Percentiles rank a stretch among this genome's conserved stretches.
Conservation (phyloP, 1,139 yeast species). For the Scheffersomyces titani region DNA sequence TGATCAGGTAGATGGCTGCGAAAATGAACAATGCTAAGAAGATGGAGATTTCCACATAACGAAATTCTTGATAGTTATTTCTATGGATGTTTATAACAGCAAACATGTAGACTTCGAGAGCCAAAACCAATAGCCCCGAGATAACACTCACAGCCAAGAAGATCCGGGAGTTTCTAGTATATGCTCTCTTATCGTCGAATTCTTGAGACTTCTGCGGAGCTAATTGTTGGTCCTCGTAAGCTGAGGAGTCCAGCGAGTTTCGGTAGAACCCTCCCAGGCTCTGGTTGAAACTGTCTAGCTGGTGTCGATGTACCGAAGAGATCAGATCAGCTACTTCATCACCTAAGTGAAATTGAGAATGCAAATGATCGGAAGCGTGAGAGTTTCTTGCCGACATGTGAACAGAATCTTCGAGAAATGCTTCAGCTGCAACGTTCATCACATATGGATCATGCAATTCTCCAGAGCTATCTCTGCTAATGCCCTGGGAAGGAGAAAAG, state of each 20-base stretch:
- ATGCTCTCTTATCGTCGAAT: conserved; percentile 5
- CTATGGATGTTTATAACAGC: conserved; percentile 37
- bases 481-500: background rate
- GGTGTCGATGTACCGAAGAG: background rate
- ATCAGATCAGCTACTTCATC: background rate
- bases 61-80: conserved; percentile 14
- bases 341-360: background rate
- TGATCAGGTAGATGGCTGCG: conserved; percentile 27
- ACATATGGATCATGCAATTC: background rate
- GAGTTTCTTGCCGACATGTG: background rate
- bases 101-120: conserved; percentile 35
- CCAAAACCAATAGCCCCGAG: conserved; percentile 31
- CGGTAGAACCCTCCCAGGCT: background rate
- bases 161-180: conserved; percentile 15
- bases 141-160: conserved; percentile 29
- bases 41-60: conserved; percentile 20
- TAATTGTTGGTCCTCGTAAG: conserved; percentile 1
- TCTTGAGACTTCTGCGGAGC: conserved; percentile 3
- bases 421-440: background rate
- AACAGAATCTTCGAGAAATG: background rate
- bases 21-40: conserved; percentile 30
- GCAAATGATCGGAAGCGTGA: background rate
- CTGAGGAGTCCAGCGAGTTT: background rate
- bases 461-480: background rate
- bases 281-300: background rate